phyloP scores from a whole-genome alignment of 495 filamentous ascomycete species.

The Trichoderma reesei region DNA sequence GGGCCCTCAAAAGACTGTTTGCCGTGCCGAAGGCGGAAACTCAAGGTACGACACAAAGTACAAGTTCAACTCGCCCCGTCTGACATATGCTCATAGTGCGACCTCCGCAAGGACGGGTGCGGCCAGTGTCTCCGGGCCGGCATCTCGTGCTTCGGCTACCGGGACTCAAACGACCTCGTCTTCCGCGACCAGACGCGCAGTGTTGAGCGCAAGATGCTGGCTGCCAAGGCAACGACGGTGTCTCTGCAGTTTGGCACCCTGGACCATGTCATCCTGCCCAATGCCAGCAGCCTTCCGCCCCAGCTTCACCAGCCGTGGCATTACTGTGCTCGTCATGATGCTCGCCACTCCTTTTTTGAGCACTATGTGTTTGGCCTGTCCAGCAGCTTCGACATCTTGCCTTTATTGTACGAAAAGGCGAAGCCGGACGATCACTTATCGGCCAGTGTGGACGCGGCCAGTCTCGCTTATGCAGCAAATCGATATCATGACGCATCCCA shows the following conservation, averaged over 20 bases:
- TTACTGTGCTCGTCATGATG: conserved; percentile 15
- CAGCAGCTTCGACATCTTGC: conserved; percentile 17
- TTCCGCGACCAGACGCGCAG: conserved; percentile 9
- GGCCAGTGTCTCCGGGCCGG: conserved; percentile 10
- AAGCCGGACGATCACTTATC: conserved; percentile 6
- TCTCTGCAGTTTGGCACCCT: background rate
- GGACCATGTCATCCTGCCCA: background rate
- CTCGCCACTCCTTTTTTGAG: conserved; percentile 17
- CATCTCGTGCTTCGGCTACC: conserved; percentile 10
- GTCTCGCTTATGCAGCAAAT: conserved; percentile 18
- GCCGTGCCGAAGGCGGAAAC: conserved; percentile 11
- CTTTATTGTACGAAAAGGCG: conserved; percentile 13
- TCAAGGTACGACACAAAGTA: background rate
- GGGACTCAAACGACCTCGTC: conserved; percentile 8
- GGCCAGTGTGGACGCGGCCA: conserved; percentile 18
- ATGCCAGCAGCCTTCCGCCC: background rate
- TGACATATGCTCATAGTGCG: background rate
- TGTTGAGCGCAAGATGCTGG: conserved; percentile 7
- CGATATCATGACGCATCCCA: background rate
- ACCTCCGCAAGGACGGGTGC: conserved; percentile 7
- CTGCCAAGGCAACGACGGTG: conserved; percentile 1
- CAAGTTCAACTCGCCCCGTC: background rate
- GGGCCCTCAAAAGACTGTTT: conserved; percentile 11
- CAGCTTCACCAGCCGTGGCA: background rate
- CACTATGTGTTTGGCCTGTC: conserved; percentile 21